phyloP scores from a whole-genome alignment of 1,284 basidiomycete genomes.

The Rhodotorula sp. region DNA sequence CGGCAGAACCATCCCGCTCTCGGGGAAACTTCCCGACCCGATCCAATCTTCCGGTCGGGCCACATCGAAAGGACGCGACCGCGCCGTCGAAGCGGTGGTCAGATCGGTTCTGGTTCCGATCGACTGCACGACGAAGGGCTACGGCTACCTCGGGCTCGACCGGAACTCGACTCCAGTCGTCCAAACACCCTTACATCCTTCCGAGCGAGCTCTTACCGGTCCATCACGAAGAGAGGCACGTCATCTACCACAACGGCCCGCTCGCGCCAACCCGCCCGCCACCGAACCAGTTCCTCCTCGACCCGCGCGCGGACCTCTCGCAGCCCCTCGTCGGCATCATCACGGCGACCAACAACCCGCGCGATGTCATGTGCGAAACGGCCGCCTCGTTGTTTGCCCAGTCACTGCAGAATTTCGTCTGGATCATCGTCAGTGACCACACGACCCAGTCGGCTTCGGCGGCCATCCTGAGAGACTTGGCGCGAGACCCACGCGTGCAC shows the following conservation, averaged over 20 bases:
- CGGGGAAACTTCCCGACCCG: neutral
- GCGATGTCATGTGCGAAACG: slow-evolving; percentile 27
- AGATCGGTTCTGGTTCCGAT: neutral
- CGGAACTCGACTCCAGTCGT: slow-evolving; percentile 9
- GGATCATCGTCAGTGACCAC: slow-evolving; percentile 41
- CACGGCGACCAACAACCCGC: slow-evolving; percentile 40
- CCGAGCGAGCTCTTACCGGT: slow-evolving; percentile 31
- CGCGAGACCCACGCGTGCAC: slow-evolving; percentile 32
- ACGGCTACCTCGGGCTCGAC: neutral
- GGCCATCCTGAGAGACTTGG: slow-evolving; percentile 9
- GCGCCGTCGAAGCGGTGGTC: neutral
- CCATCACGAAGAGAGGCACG: slow-evolving; percentile 19
- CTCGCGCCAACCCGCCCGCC: slow-evolving; percentile 27
- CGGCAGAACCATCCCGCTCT: neutral
- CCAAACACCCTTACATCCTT: slow-evolving; percentile 16
- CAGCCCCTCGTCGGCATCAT: slow-evolving; percentile 36
- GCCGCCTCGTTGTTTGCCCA: slow-evolving; percentile 33
- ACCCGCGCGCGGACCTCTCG: slow-evolving; percentile 15
- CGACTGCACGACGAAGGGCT: neutral
- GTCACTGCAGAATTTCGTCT: slow-evolving; percentile 39
- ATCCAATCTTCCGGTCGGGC: neutral
- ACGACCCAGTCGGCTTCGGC: slow-evolving; percentile 17
- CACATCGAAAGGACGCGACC: neutral
- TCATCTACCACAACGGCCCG: slow-evolving; percentile 37
- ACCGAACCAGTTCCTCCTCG: slow-evolving; percentile 37